A percentile compares a stretch with the other conserved stretches of the same genome.
These are phyloP conservation scores for Apostasia shenzhenica DNA, from an alignment of 106 monocot species.

Conservation along the genomic window DNA sequence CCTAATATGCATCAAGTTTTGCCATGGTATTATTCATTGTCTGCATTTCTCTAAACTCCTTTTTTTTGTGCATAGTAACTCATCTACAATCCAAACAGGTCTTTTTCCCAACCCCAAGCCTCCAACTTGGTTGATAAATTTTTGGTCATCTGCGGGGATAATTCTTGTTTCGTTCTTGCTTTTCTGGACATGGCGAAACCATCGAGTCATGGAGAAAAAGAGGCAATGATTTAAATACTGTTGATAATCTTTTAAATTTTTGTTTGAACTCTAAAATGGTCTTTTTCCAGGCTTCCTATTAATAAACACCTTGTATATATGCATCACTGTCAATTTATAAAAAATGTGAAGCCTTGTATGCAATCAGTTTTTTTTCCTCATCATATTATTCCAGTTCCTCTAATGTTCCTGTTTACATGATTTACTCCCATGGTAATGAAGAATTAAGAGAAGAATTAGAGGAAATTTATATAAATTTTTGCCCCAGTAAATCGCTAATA, in stretches of 20 bases:
- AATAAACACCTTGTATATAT: background rate
- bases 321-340: too few species aligned
- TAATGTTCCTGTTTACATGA: too few species aligned
- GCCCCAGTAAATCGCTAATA: too few species aligned
- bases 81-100: background rate
- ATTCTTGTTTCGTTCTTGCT: conserved; percentile 1
- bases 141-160: background rate
- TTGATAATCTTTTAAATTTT: background rate
- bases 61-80: background rate
- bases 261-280: background rate
- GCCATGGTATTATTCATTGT: conserved; percentile 27
- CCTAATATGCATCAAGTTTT: conserved; percentile 54
- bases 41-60: too few species aligned
- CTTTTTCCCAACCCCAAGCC: conserved; percentile 5
- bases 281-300: background rate
- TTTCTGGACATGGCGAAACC: conserved; percentile 5
- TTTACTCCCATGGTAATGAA: too few species aligned
- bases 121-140: conserved; percentile 4
- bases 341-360: too few species aligned
- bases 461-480: too few species aligned
- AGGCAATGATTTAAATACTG: background rate
- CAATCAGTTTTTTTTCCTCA: too few species aligned
- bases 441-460: too few species aligned
- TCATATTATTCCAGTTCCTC: too few species aligned
- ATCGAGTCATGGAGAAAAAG: conserved; percentile 2